Base-by-base conservation (phyloP, 2,329 filamentous ascomycete species). In the Xylaria sp. region DNA sequence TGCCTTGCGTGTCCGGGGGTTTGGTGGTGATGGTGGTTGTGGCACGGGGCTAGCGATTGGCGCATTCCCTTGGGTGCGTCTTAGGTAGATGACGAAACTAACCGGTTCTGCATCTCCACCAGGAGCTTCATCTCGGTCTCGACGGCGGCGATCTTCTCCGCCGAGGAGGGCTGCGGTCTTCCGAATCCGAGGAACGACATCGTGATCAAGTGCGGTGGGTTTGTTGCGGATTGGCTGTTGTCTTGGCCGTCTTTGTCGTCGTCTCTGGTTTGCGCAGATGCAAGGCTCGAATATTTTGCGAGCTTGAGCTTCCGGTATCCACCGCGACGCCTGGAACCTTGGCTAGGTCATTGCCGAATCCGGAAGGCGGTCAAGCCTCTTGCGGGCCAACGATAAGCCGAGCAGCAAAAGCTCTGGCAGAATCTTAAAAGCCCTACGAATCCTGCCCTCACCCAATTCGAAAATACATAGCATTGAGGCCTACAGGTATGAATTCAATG, bases 41-140 rank as follows among this genome's bases (percentile, higher is more conserved):
- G 13, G 34, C 26, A 21, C 16, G 44, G 43, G 19, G 45, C 8
- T 42, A 47, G 24, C n/a, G n/a, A n/a, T n/a, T 26, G 6, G 6
- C 24, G 24, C 9, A 9, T 26, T 26, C 6, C 24, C 9, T 26
- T 26, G 9, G 5, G 24, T 26, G 11, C 11, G 24, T 26, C 24
- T 26, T 26, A 11, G 24, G 11, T 26, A 6, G 42, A 11, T 11
- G 4, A n/a, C 13, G 20, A 7, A 40, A 46, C 58, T 48, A 85
- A 97, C 94, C 94, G 90, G 80, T 92, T 93, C 83, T 96, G 96
- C 88, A 97, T 97, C 76, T 97, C 92, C 59, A 92, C 91, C 66
- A 97, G 87, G 82, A 97, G 92, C 78, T 97, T 94, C 76, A 97
- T 91, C 80, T 99, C 95, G 65, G 91, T 89, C 80, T 99, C 93